Conservation (phyloP, 805 yeast genomes). For the Nakazawaea sp. region DNA sequence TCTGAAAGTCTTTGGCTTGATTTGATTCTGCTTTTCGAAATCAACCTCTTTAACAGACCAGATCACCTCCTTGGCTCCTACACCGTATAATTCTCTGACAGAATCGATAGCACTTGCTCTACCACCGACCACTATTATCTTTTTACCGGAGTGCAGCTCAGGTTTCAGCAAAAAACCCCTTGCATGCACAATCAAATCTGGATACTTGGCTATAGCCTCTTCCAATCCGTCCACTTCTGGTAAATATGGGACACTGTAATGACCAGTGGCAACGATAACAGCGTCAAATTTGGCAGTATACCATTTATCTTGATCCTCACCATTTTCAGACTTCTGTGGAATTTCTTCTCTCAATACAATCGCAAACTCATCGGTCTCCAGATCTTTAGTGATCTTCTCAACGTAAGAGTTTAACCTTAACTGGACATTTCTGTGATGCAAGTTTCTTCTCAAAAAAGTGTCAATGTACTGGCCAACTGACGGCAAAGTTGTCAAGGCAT, state of each 20-base stretch:
- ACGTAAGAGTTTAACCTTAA: constrained; percentile 28
- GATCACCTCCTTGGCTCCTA: not conserved
- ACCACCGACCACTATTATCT: constrained; percentile 10
- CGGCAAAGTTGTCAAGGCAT: constrained; percentile 16
- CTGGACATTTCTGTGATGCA: constrained; percentile 15
- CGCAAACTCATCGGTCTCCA: constrained; percentile 19
- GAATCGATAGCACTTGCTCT: constrained; percentile 6
- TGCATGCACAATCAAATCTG: constrained; percentile 18
- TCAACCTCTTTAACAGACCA: constrained; percentile 2
- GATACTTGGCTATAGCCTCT: constrained; percentile 13
- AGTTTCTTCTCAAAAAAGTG: constrained; percentile 21
- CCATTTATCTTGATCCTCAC: constrained; percentile 23
- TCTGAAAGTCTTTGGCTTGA: constrained; percentile 11
- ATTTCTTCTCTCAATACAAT: constrained; percentile 24
- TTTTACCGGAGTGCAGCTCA: not conserved
- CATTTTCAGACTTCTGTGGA: constrained; percentile 13
- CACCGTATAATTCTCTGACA: not conserved
- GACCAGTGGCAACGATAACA: constrained; percentile 37
- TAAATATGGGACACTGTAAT: constrained; percentile 30
- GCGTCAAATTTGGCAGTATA: constrained; percentile 28
- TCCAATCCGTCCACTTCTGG: constrained; percentile 33
- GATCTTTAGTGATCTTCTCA: constrained; percentile 26
- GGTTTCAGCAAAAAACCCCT: constrained; percentile 18
- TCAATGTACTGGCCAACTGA: constrained; percentile 27
- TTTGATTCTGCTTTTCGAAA: constrained; percentile 6